Evolutionary conservation across 176 grass and related monocot genomes (phyloP).

Genomic region (Carex littledalei): DNA sequence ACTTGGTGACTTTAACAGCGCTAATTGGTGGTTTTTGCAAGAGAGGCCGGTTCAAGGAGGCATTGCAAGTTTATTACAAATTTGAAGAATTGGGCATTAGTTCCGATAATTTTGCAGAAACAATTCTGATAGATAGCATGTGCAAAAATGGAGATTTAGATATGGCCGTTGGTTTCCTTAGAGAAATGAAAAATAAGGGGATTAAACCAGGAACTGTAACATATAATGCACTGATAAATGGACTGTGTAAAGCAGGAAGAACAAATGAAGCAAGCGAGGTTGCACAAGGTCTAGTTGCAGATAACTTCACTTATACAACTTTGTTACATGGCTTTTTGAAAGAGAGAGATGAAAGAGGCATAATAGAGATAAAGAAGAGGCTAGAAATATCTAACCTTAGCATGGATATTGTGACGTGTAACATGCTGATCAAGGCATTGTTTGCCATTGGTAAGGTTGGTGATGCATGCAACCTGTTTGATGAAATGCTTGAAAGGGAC

Average conservation of each 20-base stretch:
- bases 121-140: slow-evolving; percentile 60
- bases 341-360: slow-evolving; percentile 28
- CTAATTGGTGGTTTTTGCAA: slow-evolving; percentile 76
- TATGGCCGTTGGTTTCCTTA: slow-evolving; percentile 46
- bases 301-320: slow-evolving; percentile 85
- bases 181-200: slow-evolving; percentile 55
- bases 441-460: slow-evolving; percentile 57
- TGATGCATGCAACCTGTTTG: slow-evolving; percentile 69
- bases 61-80: slow-evolving; percentile 46
- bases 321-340: slow-evolving; percentile 74
- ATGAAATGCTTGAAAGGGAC: slow-evolving; percentile 52
- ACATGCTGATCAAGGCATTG: slow-evolving; percentile 72
- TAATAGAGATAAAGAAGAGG: slow-evolving; percentile 46
- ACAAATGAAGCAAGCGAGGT: slow-evolving; percentile 50
- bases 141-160: slow-evolving; percentile 49
- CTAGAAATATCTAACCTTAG: slow-evolving; percentile 46
- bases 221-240: slow-evolving; percentile 67
- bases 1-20: slow-evolving; percentile 71
- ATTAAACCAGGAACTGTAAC: slow-evolving; percentile 38
- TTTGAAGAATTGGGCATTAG: slow-evolving; percentile 46
- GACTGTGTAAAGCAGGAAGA: slow-evolving; percentile 64
- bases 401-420: slow-evolving; percentile 66
- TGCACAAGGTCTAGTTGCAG: slow-evolving; percentile 42
- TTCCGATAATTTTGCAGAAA: slow-evolving; percentile 57
- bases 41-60: slow-evolving; percentile 54